Base-by-base conservation (phyloP, 139 green algal genomes). In the Parachlorella kessleri region DNA sequence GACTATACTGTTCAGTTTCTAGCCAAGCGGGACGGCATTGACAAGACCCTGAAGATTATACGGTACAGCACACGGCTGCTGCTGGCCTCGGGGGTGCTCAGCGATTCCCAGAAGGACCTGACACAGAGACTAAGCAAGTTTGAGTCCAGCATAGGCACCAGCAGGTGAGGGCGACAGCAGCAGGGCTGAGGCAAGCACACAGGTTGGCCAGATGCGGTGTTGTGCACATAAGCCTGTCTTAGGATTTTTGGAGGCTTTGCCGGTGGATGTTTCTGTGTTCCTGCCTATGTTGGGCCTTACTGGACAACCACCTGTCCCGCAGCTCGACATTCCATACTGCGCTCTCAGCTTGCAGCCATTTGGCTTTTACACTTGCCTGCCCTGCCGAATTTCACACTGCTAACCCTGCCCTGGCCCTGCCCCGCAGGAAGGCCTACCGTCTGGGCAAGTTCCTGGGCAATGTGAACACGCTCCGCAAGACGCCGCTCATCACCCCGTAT, bases 371-470 rank as follows among this genome's bases (percentile, higher is more conserved):
- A n/a, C n/a, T n/a, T n/a, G n/a, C n/a, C n/a, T n/a, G n/a, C n/a
- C n/a, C n/a, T n/a, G n/a, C n/a, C n/a, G n/a, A n/a, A n/a, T n/a
- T n/a, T n/a, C n/a, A n/a, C n/a, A n/a, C n/a, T n/a, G n/a, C n/a
- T n/a, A n/a, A n/a, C n/a, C n/a, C n/a, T n/a, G n/a, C n/a, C n/a
- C n/a, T n/a, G n/a, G n/a, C n/a, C n/a, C n/a, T n/a, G n/a, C n/a
- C n/a, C n/a, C n/a, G 40, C 84, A 93, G 92, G 39, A 96, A 96
- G 63, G 91, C 91, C 0, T 94, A 91, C 59, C 87, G 91, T 3
- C 78, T 97, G 32, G 93, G 93, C 37, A 97, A 97, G 70, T 97
- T 95, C 66, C 77, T 97, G 41, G 82, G 89, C 24, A 83, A 94
- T 59, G 76, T 96, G 3, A 92, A 95, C 73, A 83, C 72, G 55